Base-by-base conservation (phyloP, 2,329 filamentous ascomycete genomes). In the Colletotrichum melonis region DNA sequence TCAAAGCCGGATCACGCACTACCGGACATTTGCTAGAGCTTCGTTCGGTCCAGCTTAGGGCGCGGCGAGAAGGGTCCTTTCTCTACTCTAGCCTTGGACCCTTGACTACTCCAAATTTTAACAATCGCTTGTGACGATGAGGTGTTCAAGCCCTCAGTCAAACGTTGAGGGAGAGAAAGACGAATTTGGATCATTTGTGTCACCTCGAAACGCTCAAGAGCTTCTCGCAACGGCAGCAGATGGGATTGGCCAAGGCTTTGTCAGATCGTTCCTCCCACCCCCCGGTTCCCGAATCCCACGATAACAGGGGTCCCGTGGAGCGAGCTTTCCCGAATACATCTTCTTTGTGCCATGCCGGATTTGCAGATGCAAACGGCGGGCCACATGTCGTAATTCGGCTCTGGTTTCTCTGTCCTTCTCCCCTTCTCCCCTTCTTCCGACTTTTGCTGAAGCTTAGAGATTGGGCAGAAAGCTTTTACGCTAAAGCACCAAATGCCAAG, bases 341-440 rank as follows among this genome's bases (percentile, higher is more conserved):
- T 26, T n/a, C 19, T 7, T 16, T 22, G 63, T 56, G 19, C 63
- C 32, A 67, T 63, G 56, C 46, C 63, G 38, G 38, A 55, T 24
- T 26, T 30, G 56, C 56, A 60, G 63, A 60, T 24, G 30, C 19
- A 49, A 65, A 59, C 60, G 54, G 63, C 42, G 46, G 55, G 62
- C 30, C 55, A 46, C 67, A 62, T 38, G 55, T 60, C 55, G 68
- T 56, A 60, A 62, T 56, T 14, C 38, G 38, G 30, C 14, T 24
- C 28, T 35, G 3, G n/a, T 54, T 30, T 5, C n/a, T 54, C 28
- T 54, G 11, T 35, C 42, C 9, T 7, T 56, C 24, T 38, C 11
- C 24, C 24, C 24, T 24, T 24, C 24, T 24, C 24, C 68, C 63
- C 67, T 71, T 56, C 56, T 67, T 56, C 56, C 42, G 63, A 62